Evolutionary conservation across 352 stramenopile genomes (phyloP), one percentile per base, ranked within the genome.

Genomic region (Globisporangium recalcitrans): DNA sequence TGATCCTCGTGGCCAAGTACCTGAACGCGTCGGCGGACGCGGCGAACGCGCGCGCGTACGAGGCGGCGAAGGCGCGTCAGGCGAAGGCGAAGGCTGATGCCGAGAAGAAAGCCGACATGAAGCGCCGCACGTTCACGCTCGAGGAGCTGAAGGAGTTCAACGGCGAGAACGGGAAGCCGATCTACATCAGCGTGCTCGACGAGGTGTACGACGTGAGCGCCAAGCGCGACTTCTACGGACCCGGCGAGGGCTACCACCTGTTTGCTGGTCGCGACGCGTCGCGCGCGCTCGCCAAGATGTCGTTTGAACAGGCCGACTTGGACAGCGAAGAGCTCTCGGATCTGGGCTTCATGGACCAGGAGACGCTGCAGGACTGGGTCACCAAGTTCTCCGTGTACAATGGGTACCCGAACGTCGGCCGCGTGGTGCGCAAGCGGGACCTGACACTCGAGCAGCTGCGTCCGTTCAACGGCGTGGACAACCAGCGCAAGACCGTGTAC

Each of bases 331-430:
- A 91, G 3, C 64, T 95, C 36, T 76, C 69, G n/a, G 82, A 92
- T 48, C 58, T 95, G 42, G 78, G 77, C 63, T 90, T 89, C 64
- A 91, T 92, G 82, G 82, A 92, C 53, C 77, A 93, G 56, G 82
- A 95, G 63, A 88, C 83, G 57, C 77, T 93, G 26, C 85, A 98
- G 54, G 87, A 97, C 64, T 99, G 95, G 95, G 82, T 97, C 47
- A 88, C 88, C 57, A 98, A 98, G 73, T 99, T 98, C 71, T 91
- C 82, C 21, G 85, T 98, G 58, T 98, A 98, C 79, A 96, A 98
- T 73, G 76, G 79, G 64, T 99, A 99, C 77, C 95, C 94, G 29
- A 88, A 98, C 36, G 94, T 98, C 26, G 96, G 96, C 26, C 89
- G 89, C 62, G 72, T 99, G 24, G 71, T 98, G 51, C 79, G 82